phyloP scores from a whole-genome alignment of 129 eudicot genomes.

The carrot (Daucus carota) region DH1_v3.0 NC_030387.2:40231501-40232000 shows the following conservation, averaged over 20 bases:
- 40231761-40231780: constrained; percentile 61
- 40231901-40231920: too few species aligned
- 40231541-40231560: constrained; percentile 45
- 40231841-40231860: constrained; percentile 15
- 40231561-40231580: constrained; percentile 57
- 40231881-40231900: neutral
- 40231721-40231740: constrained; percentile 48
- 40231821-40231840: constrained; percentile 6
- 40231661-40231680: constrained; percentile 52
- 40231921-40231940: too few species aligned
- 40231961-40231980: neutral
- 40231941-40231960: neutral
- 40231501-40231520: constrained; percentile 49
- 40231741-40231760: constrained; percentile 57
- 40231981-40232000: neutral
- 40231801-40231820: constrained; percentile 14
- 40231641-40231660: constrained; percentile 55
- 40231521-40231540: constrained; percentile 60
- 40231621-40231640: constrained; percentile 45
- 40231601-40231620: constrained; percentile 61
- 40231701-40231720: constrained; percentile 43
- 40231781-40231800: constrained; percentile 43
- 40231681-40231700: constrained; percentile 46
- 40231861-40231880: constrained; percentile 10
- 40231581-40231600: constrained; percentile 43